phyloP scores from a whole-genome alignment of 1,284 basidiomycete species.

The Pisolithus thermaeus region DNA sequence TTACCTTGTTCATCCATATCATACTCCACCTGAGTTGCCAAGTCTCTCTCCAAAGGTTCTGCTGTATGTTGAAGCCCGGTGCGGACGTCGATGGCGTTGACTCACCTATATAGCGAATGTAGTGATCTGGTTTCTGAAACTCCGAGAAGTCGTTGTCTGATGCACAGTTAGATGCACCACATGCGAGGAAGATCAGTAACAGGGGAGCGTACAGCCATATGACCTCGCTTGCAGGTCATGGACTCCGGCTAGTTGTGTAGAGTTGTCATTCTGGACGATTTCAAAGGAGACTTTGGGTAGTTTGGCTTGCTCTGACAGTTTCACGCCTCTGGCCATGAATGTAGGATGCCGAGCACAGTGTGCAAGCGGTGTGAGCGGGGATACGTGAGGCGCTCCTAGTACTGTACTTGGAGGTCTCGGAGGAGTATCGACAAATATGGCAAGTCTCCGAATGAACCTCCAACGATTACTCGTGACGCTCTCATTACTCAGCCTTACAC shows the following conservation, averaged over 20 bases:
- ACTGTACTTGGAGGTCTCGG: not conserved
- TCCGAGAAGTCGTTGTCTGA: constrained; percentile 77
- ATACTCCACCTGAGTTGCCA: constrained; percentile 94
- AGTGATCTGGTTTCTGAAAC: constrained; percentile 76
- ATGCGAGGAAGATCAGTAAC: not conserved
- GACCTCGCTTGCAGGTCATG: constrained; percentile 48
- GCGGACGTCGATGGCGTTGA: not conserved
- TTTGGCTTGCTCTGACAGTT: constrained; percentile 31
- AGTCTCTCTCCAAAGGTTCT: constrained; percentile 93
- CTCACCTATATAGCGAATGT: constrained; percentile 86
- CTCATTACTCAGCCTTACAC: not conserved
- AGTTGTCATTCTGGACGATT: constrained; percentile 52
- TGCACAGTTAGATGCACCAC: constrained; percentile 6
- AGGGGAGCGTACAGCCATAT: constrained; percentile 51
- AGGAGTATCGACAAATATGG: too few relatives aligned
- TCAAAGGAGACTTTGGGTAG: constrained; percentile 60
- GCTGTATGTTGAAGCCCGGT: constrained; percentile 9
- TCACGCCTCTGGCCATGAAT: constrained; percentile 33
- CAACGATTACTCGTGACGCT: too few relatives aligned
- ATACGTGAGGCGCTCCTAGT: not conserved
- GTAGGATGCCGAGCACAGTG: not conserved
- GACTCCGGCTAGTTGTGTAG: constrained; percentile 49
- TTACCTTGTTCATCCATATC: constrained; percentile 99
- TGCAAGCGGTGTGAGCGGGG: not conserved
- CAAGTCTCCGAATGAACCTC: too few relatives aligned